phyloP scores from a whole-genome alignment of 148 eudicot species.

The Rhododendron simsii region DNA sequence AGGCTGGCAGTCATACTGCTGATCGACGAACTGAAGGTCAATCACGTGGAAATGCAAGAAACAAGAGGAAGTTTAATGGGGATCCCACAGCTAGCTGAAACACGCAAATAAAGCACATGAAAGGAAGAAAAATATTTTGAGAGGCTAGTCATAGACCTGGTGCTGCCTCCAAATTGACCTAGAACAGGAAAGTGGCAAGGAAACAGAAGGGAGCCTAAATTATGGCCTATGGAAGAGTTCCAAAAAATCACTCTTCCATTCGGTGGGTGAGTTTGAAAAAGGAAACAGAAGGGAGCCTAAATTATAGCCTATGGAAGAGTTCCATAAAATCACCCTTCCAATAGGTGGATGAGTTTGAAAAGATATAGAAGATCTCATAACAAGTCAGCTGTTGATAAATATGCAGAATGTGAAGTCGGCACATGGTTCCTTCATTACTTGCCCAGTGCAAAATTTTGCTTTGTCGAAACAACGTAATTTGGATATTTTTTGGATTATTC shows the following conservation, averaged over 20 bases:
- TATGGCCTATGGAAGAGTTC: background rate
- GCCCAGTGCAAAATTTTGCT: background rate
- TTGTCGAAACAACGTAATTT: background rate
- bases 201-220: conserved; percentile 13
- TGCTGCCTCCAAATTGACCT: background rate
- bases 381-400: background rate
- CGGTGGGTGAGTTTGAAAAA: background rate
- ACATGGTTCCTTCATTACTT: background rate
- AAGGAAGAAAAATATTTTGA: conserved; percentile 12
- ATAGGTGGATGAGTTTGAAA: background rate
- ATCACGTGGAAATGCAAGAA: conserved; percentile 12
- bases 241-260: background rate
- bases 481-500: background rate
- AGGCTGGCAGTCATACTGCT: conserved; percentile 13
- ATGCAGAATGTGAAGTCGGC: background rate
- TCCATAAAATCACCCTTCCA: too few species aligned
- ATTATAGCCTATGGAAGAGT: background rate
- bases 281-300: background rate
- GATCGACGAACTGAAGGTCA: conserved; percentile 2
- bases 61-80: conserved; percentile 16
- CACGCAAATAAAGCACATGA: conserved; percentile 4
- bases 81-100: conserved; percentile 10
- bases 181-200: conserved; percentile 6
- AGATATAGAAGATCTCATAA: background rate
- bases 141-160: background rate